These are phyloP conservation scores for Phoenix dactylifera DNA, from an alignment of 176 grass and related monocot species.

Conservation along the genomic window DNA sequence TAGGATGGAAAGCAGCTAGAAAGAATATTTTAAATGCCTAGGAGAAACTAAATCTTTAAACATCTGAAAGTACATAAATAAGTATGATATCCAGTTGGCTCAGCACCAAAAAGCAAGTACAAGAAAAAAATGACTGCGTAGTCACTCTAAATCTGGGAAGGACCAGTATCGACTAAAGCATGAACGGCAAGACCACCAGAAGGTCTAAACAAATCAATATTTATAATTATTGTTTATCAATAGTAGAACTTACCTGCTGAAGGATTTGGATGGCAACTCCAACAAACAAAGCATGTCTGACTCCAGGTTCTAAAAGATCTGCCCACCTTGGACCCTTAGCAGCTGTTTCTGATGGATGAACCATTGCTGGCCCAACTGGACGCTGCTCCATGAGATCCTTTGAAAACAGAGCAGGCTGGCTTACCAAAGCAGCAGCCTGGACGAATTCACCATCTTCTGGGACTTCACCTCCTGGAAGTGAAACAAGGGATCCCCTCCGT, in stretches of 20 bases:
- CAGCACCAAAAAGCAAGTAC: no score
- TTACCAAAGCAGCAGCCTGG: conserved; percentile 93
- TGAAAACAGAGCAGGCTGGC: conserved; percentile 72
- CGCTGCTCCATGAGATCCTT: conserved; percentile 64
- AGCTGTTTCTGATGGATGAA: conserved; percentile 63
- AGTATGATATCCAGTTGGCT: no score
- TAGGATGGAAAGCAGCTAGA: no score
- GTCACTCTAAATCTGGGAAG: no score
- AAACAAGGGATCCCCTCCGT: conserved; percentile 68
- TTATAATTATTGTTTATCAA: neutral
- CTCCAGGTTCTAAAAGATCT: conserved; percentile 83
- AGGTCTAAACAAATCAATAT: neutral
- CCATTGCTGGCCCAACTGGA: conserved; percentile 81
- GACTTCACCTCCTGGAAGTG: conserved; percentile 49
- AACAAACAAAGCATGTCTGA: conserved; percentile 71
- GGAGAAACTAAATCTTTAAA: no score
- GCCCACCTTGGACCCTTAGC: conserved; percentile 54
- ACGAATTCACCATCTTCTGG: conserved; percentile 64
- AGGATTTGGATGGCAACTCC: conserved; percentile 86
- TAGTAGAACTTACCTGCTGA: conserved; percentile 61
- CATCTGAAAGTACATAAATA: no score
- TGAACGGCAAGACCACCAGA: no score
- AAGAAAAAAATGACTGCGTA: no score
- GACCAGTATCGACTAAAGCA: no score
- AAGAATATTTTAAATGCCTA: no score